Evolutionary conservation across 441 rosid genomes (phyloP).

Genomic region (Syzygium malaccense): DNA sequence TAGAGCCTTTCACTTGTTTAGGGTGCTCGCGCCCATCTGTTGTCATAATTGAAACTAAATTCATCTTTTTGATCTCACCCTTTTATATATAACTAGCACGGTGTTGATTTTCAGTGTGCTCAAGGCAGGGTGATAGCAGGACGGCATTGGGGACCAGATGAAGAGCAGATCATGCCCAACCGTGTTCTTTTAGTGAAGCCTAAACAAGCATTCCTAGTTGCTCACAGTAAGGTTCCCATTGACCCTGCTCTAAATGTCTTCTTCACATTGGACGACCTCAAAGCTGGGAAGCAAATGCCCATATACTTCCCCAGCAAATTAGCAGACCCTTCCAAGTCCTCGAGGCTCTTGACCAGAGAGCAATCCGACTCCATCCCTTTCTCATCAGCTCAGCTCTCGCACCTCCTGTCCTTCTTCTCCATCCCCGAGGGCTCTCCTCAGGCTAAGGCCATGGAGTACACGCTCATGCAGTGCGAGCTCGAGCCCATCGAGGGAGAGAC

Average conservation of each 20-base stretch:
- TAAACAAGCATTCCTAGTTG: neutral
- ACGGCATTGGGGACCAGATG: neutral
- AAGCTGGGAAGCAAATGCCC: constrained; percentile 31
- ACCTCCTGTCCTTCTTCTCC: constrained; percentile 49
- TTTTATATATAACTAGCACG: neutral
- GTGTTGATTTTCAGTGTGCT: neutral
- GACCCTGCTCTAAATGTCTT: constrained; percentile 45
- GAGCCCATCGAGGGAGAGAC: constrained; percentile 41
- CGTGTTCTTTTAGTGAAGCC: neutral
- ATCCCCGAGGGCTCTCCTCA: constrained; percentile 47
- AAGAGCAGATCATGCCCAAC: neutral
- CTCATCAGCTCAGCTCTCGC: constrained; percentile 35
- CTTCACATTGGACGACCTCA: constrained; percentile 45
- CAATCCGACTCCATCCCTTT: constrained; percentile 64
- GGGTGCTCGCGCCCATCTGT: neutral
- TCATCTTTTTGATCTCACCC: neutral
- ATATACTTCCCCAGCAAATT: constrained; percentile 30
- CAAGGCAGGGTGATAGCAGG: constrained; percentile 2
- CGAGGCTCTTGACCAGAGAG: constrained; percentile 52
- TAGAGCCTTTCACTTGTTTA: neutral
- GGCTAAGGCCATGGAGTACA: constrained; percentile 60
- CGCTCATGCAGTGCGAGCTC: constrained; percentile 44
- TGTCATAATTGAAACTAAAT: neutral
- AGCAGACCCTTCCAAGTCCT: constrained; percentile 28
- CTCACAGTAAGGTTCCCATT: neutral